Base-by-base conservation (phyloP, 2,329 filamentous ascomycete genomes). In the Aspergillus fijiensis region DNA sequence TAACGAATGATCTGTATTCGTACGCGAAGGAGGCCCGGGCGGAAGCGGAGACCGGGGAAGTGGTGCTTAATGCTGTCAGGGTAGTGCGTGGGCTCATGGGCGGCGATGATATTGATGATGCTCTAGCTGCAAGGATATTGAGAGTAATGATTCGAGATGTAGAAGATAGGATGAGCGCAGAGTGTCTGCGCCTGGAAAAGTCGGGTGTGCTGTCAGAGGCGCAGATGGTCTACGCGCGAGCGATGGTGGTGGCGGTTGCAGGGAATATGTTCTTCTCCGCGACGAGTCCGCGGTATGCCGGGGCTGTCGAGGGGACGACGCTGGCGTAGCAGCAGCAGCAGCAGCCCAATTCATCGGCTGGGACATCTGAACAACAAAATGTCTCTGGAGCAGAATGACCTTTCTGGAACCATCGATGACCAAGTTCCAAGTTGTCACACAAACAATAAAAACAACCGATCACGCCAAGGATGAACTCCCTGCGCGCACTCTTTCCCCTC, bases 211-310 rank as follows among this genome's bases (percentile, higher is more conserved):
- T 27, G 4, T 45, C 21, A 6, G 11, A n/a, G 1, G 3, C 48
- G 16, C 62, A 60, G 21, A 16, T 62, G 21, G 45, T 27, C 5
- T 61, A 59, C 25, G 62, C 58, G 7, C 58, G 52, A 11, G 58
- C 52, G 2, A 23, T 64, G 35, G 47, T 65, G 21, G 35, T 52
- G 7, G 51, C 52, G 5, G 48, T 53, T 3, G 60, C 60, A 23
- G 64, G 64, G 12, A 66, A 66, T 52, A 58, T 64, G 47, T 65
- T 61, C 12, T 64, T 57, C 39, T 66, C 60, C 6, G 62, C 64
- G 21, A 66, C 64, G 4, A 60, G 58, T 35, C 29, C 33, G 27
- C 58, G 64, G 6, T 64, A 60, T 54, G 54, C 57, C 5, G 42
- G 39, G 29, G 57, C 27, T n/a, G 51, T 63, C n/a, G 55, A 60